Conservation (phyloP, 208 protist species). For the Trypanosoma congolense region DNA sequence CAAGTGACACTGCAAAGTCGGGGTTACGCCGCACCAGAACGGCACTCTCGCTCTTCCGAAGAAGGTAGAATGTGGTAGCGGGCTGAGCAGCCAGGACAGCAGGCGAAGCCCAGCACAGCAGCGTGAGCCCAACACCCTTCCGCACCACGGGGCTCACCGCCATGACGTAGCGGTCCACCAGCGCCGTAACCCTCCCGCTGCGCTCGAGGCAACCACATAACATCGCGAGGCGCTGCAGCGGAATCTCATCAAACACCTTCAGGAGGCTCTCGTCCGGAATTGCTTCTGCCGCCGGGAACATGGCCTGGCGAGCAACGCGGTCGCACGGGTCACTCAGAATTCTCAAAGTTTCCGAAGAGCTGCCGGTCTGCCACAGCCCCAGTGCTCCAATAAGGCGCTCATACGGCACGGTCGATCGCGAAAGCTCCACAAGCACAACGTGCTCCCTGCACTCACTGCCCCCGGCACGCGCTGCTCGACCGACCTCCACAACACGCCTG, state of each 20-base stretch:
- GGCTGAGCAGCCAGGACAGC: not conserved
- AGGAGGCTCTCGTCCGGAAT: slow-evolving; percentile 6
- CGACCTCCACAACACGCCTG: slow-evolving; percentile 10
- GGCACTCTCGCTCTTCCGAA: slow-evolving; percentile 5
- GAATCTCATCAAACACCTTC: slow-evolving; percentile 16
- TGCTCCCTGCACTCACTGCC: slow-evolving; percentile 1
- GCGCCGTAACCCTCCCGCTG: not conserved
- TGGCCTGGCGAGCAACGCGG: slow-evolving; percentile 7
- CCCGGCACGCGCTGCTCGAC: slow-evolving; percentile 2
- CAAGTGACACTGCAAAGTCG: slow-evolving; percentile 10
- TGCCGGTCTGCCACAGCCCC: slow-evolving; percentile 6
- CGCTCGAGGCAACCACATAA: slow-evolving; percentile 10
- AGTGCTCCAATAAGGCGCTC: slow-evolving; percentile 17
- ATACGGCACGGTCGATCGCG: slow-evolving; percentile 14
- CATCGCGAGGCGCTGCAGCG: not conserved
- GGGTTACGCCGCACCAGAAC: slow-evolving; percentile 3
- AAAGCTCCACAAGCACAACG: slow-evolving; percentile 7
- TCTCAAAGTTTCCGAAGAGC: slow-evolving; percentile 5
- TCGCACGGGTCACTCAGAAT: slow-evolving; percentile 13
- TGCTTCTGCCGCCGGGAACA: slow-evolving; percentile 6
- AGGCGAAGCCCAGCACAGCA: slow-evolving; percentile 16
- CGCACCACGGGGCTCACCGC: not conserved
- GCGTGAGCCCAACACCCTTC: not conserved
- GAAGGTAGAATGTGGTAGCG: not conserved
- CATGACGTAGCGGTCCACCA: slow-evolving; percentile 12